These are phyloP conservation scores for Pugionium cornutum DNA, from an alignment of 345 rosid genomes.

Conservation along the genomic window DNA sequence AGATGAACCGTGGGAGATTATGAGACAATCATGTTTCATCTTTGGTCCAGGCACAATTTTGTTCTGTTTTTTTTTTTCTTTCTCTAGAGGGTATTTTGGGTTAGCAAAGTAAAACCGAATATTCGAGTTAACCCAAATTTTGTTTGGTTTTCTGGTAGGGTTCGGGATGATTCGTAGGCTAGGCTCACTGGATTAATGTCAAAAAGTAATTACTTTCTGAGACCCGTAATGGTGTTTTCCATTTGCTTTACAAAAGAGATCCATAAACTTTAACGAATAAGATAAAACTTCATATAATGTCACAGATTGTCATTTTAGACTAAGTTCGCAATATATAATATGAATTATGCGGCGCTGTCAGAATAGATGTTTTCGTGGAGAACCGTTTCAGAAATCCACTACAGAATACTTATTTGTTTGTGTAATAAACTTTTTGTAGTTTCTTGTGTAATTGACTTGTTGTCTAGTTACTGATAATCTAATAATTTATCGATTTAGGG, in stretches of 20 bases:
- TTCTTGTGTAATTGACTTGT: slow-evolving; percentile 17
- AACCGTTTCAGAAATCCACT: slow-evolving; percentile 33
- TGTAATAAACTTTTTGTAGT: slow-evolving; percentile 11
- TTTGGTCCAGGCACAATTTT: background rate
- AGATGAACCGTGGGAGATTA: background rate
- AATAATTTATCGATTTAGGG: background rate
- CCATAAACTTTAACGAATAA: background rate
- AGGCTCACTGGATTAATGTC: background rate
- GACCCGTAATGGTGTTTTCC: background rate
- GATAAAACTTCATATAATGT: background rate
- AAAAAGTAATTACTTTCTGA: background rate
- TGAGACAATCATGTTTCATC: background rate
- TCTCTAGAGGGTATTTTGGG: background rate
- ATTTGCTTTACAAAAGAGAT: background rate
- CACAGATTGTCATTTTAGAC: slow-evolving; percentile 10
- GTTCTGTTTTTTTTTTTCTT: background rate
- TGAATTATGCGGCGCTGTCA: slow-evolving; percentile 17
- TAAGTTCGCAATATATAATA: background rate
- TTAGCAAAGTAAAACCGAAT: background rate
- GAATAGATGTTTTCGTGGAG: slow-evolving; percentile 31
- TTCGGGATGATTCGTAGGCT: background rate
- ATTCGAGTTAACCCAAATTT: background rate
- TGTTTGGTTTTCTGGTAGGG: background rate
- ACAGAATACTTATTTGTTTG: slow-evolving; percentile 1
- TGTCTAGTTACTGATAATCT: background rate